A percentile compares a stretch with the other conserved stretches of the same genome.
Evolutionary conservation across 305 asterid genomes (phyloP).

Genomic region (Fraxinus xanthoxyloides): DNA sequence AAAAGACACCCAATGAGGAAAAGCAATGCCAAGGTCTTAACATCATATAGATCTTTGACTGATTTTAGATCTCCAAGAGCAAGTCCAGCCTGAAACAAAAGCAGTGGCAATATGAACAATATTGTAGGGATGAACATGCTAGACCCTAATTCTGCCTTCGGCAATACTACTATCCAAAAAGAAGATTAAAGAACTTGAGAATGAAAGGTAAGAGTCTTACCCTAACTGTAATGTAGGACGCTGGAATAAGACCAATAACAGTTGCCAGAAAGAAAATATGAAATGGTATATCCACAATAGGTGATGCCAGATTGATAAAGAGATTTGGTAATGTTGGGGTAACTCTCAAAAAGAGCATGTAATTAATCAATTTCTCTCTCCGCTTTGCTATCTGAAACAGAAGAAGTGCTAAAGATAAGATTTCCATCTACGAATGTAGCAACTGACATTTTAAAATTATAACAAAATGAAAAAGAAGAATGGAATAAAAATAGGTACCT

Average conservation of each 20-base stretch:
- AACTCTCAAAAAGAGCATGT: conserved; percentile 86
- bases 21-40: conserved; percentile 33
- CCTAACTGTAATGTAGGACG: conserved; percentile 82
- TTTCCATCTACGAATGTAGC: neutral
- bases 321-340: conserved; percentile 85
- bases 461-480: neutral
- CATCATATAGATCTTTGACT: conserved; percentile 40
- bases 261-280: conserved; percentile 83
- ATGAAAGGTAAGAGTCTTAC: conserved; percentile 43
- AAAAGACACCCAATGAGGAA: conserved; percentile 34
- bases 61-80: conserved; percentile 47
- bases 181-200: neutral
- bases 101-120: conserved; percentile 8
- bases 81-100: conserved; percentile 53
- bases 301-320: conserved; percentile 93
- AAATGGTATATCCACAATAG: conserved; percentile 88
- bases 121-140: neutral
- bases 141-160: neutral
- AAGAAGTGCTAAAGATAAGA: conserved; percentile 8
- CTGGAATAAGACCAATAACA: conserved; percentile 81
- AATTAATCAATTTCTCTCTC: conserved; percentile 80
- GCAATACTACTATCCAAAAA: neutral
- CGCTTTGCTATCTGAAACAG: conserved; percentile 66
- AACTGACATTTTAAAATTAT: neutral
- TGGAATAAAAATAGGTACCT: conserved; percentile 38